Evolutionary conservation across 2,329 filamentous ascomycete genomes (phyloP).

Genomic region (Chaetomium olivaceum): DNA sequence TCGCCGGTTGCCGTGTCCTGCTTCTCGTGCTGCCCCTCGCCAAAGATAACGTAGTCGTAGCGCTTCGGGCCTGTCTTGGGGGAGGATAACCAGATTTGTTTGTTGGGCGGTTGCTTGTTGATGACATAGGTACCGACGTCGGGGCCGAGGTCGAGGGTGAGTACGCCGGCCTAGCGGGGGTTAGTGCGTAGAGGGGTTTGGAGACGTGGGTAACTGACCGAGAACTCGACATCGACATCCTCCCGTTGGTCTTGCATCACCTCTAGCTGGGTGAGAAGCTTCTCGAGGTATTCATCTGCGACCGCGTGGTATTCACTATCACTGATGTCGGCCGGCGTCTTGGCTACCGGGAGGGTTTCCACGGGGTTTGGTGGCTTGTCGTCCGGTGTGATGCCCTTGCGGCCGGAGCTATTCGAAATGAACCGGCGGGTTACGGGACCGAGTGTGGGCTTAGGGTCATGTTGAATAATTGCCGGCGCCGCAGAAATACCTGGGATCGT

Average conservation of each 20-base stretch:
- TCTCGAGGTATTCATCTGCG: constrained; percentile 72
- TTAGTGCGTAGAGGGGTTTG: constrained; percentile 12
- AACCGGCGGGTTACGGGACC: constrained; percentile 12
- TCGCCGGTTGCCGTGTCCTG: constrained; percentile 71
- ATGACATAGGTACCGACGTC: constrained; percentile 79
- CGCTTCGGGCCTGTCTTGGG: constrained; percentile 90
- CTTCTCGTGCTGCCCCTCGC: constrained; percentile 75
- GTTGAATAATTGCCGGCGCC: not conserved
- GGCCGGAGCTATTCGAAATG: constrained; percentile 39
- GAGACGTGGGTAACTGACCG: constrained; percentile 57
- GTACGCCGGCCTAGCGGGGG: constrained; percentile 70
- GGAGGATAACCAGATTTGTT: constrained; percentile 94
- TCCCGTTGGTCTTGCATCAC: constrained; percentile 69
- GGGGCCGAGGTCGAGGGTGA: constrained; percentile 70
- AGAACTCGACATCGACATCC: constrained; percentile 85
- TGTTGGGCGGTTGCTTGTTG: constrained; percentile 98
- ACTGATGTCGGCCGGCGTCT: constrained; percentile 62
- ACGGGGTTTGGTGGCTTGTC: constrained; percentile 46
- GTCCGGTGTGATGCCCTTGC: constrained; percentile 59
- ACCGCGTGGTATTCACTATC: constrained; percentile 74
- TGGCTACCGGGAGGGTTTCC: constrained; percentile 42
- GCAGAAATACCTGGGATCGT: constrained; percentile 27
- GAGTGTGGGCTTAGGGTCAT: constrained; percentile 15
- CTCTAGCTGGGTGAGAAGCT: constrained; percentile 63
- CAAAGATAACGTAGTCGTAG: constrained; percentile 80